Base-by-base conservation (phyloP, 2,329 filamentous ascomycete species). In the Hypoxylon sp. region DNA sequence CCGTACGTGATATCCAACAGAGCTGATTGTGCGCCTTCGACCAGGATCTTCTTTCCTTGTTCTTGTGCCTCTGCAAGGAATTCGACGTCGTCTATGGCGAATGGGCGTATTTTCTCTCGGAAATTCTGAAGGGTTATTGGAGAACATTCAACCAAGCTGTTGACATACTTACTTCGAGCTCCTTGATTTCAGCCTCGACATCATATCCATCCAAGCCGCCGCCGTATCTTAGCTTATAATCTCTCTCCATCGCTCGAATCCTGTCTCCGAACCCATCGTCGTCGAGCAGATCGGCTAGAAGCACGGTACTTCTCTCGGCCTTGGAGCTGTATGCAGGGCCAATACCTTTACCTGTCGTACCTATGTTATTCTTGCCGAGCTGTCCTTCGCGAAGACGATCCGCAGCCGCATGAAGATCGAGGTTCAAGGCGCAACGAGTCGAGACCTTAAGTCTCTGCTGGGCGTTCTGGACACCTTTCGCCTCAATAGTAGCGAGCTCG, bases 271-370 rank as follows among this genome's bases (percentile, higher is more conserved):
- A 93, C 6, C 83, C 75, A 40, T 85, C 80, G 75, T 87, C 83
- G 74, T 91, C 81, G 75, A 93, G 92, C 67, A 93, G 82, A 59
- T 93, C 90, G 63, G 82, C 82, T 55, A 92, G 80, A 70, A 84
- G 84, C 64, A 94, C 83, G 49, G 91, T 91, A 70, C 82, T 91
- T 71, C 91, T 82, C 38, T 87, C 80, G 68, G 86, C 86, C 77
- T 90, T 90, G 64, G 83, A 84, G 79, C 86, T 71, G 65, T 79
- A 80, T 33, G 73, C 73, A 16, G 76, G 78, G 16, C 78, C 78
- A 67, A 84, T 83, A 56, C 79, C 79, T 77, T 63, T 64, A 38
- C 56, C 61, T 33, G 64, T 67, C 2, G 64, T 67, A 14, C 64
- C 64, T 14, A 67, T 64, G 48, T 64, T 64, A 8, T 67, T 64